Evolutionary conservation across 768 basidiomycete species (phyloP).

Genomic region (Termitomyces sp.): DNA sequence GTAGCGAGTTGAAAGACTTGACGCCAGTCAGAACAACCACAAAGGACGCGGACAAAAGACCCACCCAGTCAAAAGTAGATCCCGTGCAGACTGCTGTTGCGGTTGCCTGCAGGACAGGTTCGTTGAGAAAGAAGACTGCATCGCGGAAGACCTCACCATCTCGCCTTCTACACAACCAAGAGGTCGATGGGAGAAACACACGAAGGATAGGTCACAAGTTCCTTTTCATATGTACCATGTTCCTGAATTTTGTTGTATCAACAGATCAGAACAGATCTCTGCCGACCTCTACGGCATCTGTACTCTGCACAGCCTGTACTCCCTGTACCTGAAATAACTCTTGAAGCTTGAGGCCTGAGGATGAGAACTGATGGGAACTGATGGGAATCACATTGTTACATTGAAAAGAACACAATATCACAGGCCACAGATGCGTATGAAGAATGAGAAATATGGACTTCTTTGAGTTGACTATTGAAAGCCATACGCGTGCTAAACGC

Average conservation of each 20-base stretch:
- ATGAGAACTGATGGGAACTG: too few species aligned
- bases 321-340: too few species aligned
- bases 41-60: constrained; percentile 1
- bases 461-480: too few species aligned
- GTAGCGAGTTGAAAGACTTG: constrained; percentile 38
- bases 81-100: constrained; percentile 20
- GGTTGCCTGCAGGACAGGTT: constrained; percentile 13
- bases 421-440: too few species aligned
- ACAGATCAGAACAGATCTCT: constrained; percentile 3
- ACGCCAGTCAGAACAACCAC: background rate
- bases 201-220: background rate
- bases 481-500: too few species aligned
- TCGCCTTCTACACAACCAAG: background rate
- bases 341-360: too few species aligned
- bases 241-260: constrained; percentile 2
- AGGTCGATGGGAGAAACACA: background rate
- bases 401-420: too few species aligned
- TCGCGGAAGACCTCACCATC: constrained; percentile 14
- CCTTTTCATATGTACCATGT: background rate
- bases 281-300: constrained; percentile 8
- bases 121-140: background rate
- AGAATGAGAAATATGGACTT: too few species aligned
- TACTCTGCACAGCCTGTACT: background rate
- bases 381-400: too few species aligned
- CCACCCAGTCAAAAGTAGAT: constrained; percentile 4